Conservation (phyloP, 495 filamentous ascomycete species). For the Penicillium desertorum region DNA sequence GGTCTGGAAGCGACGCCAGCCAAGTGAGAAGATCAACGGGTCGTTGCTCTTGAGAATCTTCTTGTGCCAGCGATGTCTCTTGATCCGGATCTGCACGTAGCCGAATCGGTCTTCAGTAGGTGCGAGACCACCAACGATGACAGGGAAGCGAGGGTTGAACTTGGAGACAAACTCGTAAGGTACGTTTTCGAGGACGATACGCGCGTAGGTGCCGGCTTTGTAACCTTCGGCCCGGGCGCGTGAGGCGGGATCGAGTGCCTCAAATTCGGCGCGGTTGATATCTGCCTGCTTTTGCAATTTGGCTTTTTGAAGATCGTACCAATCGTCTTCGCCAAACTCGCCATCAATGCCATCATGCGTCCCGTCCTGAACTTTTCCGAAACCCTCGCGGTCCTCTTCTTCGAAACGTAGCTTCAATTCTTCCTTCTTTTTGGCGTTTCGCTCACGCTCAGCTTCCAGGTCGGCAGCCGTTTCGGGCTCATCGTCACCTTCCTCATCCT, state of each 20-base stretch:
- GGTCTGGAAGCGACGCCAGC: constrained; percentile 95
- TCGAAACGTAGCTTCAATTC: constrained; percentile 93
- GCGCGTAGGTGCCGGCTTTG: constrained; percentile 90
- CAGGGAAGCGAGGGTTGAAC: constrained; percentile 81
- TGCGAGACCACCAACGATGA: constrained; percentile 85
- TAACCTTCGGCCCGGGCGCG: constrained; percentile 82
- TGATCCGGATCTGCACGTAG: constrained; percentile 92
- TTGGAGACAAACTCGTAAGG: constrained; percentile 88
- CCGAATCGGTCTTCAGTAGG: constrained; percentile 94
- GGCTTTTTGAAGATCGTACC: constrained; percentile 97
- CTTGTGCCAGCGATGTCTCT: constrained; percentile 97
- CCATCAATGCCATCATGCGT: constrained; percentile 60
- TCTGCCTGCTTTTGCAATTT: constrained; percentile 88
- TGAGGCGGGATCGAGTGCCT: constrained; percentile 74
- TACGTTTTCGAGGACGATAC: constrained; percentile 82
- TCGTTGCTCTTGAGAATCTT: constrained; percentile 98
- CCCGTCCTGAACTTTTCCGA: constrained; percentile 78
- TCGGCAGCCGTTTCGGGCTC: constrained; percentile 41
- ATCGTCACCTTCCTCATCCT: constrained; percentile 28
- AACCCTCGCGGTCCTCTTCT: constrained; percentile 93
- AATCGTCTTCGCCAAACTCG: constrained; percentile 94
- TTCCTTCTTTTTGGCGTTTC: constrained; percentile 88
- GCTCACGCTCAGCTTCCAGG: constrained; percentile 81
- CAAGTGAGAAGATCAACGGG: constrained; percentile 92
- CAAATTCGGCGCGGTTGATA: constrained; percentile 93